These are phyloP conservation scores for Davidsoniella eucalypti DNA, from an alignment of 2,329 filamentous ascomycete genomes.

Conservation along the genomic window DNA sequence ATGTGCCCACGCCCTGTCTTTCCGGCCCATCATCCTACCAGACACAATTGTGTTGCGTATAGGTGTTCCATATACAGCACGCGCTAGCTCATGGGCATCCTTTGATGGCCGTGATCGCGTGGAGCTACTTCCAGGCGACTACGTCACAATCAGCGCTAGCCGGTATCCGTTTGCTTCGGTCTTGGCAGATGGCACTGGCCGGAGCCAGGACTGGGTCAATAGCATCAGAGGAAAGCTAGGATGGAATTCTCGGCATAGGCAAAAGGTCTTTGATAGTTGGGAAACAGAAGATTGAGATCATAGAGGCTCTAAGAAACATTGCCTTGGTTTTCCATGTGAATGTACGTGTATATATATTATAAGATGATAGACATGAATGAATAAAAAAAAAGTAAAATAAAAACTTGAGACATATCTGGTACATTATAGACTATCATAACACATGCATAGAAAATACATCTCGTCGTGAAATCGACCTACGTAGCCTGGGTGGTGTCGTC, in stretches of 20 bases:
- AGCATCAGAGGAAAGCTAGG: slow-evolving; percentile 64
- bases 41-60: slow-evolving; percentile 89
- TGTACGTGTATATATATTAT: too few species aligned
- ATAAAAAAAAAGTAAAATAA: too few species aligned
- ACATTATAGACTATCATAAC: too few species aligned
- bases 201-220: slow-evolving; percentile 65
- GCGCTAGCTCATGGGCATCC: slow-evolving; percentile 87
- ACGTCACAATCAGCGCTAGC: slow-evolving; percentile 69
- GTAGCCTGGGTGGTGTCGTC: too few species aligned
- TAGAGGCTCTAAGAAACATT: too few species aligned
- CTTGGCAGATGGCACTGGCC: slow-evolving; percentile 45
- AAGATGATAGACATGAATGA: too few species aligned
- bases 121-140: slow-evolving; percentile 64
- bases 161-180: slow-evolving; percentile 68
- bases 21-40: slow-evolving; percentile 88
- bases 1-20: slow-evolving; percentile 85
- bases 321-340: too few species aligned
- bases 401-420: too few species aligned
- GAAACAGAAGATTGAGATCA: too few species aligned
- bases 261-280: slow-evolving; percentile 37
- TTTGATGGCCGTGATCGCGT: slow-evolving; percentile 86
- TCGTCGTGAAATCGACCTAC: too few species aligned
- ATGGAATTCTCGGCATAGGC: slow-evolving; percentile 67
- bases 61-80: slow-evolving; percentile 85
- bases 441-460: too few species aligned